phyloP scores from a whole-genome alignment of 225 moss, liverwort and hornwort species.

The Pleurozium schreberi region DNA sequence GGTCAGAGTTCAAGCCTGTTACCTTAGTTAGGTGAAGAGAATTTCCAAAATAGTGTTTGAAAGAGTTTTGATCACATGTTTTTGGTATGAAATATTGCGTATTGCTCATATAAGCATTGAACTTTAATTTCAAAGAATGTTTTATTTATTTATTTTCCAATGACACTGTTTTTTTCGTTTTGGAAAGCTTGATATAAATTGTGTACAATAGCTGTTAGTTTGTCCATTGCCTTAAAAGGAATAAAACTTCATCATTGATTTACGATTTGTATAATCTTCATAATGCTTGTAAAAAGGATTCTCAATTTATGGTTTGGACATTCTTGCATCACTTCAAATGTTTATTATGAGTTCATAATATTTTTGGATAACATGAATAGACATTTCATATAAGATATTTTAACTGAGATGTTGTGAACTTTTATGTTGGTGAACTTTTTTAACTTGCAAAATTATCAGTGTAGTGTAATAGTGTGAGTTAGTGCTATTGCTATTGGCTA shows the following conservation, averaged over 20 bases:
- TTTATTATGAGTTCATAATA: neutral
- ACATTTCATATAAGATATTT: neutral
- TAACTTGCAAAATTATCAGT: neutral
- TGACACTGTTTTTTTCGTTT: neutral
- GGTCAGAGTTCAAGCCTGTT: no score
- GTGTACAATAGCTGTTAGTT: neutral
- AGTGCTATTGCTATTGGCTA: neutral
- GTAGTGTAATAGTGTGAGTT: no score
- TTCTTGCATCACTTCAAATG: neutral
- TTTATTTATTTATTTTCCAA: no score
- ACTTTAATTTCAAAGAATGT: neutral
- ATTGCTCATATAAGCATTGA: neutral
- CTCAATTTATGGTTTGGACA: neutral
- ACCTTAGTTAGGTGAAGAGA: neutral
- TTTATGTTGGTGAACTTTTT: neutral
- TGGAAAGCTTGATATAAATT: neutral
- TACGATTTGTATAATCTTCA: neutral
- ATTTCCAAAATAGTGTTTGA: rapidly evolving
- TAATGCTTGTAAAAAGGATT: neutral
- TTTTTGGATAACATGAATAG: neutral
- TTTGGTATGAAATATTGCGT: rapidly evolving
- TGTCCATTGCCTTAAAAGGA: neutral
- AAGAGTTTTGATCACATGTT: neutral
- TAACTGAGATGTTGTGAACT: neutral
- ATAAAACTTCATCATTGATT: neutral